Evolutionary conservation across 179 eudicot genomes (phyloP).

Genomic region (Gypsophila paniculata): DNA sequence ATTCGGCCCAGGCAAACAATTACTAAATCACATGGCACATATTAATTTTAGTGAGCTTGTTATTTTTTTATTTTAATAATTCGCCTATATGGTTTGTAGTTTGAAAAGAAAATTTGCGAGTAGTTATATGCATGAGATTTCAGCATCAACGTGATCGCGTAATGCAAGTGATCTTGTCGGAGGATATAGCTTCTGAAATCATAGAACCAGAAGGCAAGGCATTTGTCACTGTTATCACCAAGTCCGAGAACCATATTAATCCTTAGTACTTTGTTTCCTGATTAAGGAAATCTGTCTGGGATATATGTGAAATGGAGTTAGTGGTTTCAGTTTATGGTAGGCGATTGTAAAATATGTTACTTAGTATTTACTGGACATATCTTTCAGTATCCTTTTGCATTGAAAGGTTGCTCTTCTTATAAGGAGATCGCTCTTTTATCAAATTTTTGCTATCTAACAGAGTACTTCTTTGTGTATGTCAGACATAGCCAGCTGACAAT

Average conservation of each 20-base stretch:
- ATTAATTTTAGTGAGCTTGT: not conserved
- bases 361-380: not conserved
- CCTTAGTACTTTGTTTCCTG: not conserved
- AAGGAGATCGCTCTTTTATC: too few relatives aligned
- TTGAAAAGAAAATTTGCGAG: not conserved
- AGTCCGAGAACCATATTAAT: not conserved
- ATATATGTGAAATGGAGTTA: not conserved
- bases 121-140: not conserved
- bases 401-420: too few relatives aligned
- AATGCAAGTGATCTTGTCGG: not conserved
- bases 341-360: not conserved
- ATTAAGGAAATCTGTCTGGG: not conserved
- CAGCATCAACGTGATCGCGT: not conserved
- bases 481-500: conserved; percentile 87
- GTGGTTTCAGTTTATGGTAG: not conserved
- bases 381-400: too few relatives aligned
- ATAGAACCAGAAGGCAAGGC: conserved; percentile 12
- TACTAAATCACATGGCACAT: not conserved
- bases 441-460: conserved; percentile 3
- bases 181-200: not conserved
- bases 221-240: not conserved
- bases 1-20: not conserved
- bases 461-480: conserved; percentile 25
- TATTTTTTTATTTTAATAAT: not conserved
- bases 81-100: not conserved